phyloP scores from a whole-genome alignment of 2,329 filamentous ascomycete genomes.

The Aspergillus sp. region DNA sequence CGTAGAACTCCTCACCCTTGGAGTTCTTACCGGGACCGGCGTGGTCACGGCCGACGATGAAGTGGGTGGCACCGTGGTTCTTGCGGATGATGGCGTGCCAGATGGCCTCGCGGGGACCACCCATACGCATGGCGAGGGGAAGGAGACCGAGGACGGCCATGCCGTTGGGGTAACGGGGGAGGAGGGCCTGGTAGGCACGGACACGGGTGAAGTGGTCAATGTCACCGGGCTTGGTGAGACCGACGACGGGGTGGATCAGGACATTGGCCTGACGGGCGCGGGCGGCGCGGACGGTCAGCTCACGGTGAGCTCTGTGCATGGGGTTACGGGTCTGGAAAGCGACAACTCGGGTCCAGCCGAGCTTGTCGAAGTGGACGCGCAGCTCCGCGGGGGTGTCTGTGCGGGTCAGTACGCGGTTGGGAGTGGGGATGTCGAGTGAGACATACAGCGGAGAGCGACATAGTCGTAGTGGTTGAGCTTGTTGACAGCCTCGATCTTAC shows the following conservation, averaged over 20 bases:
- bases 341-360: slow-evolving; percentile 95
- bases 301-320: slow-evolving; percentile 98
- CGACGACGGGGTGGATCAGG: slow-evolving; percentile 97
- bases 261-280: slow-evolving; percentile 97
- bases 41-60: slow-evolving; percentile 98
- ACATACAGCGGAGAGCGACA: slow-evolving; percentile 86
- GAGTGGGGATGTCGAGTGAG: slow-evolving; percentile 6
- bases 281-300: slow-evolving; percentile 94
- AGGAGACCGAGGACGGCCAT: slow-evolving; percentile 97
- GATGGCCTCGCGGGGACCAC: slow-evolving; percentile 94
- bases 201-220: slow-evolving; percentile 99
- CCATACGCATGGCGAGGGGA: slow-evolving; percentile 98
- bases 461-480: slow-evolving; percentile 98
- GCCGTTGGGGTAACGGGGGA: slow-evolving; percentile 96
- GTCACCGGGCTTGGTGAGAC: slow-evolving; percentile 97
- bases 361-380: slow-evolving; percentile 96
- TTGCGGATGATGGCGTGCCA: slow-evolving; percentile 99
- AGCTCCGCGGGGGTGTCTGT: slow-evolving; percentile 89
- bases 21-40: slow-evolving; percentile 98
- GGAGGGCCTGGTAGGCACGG: slow-evolving; percentile 94
- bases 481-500: slow-evolving; percentile 93
- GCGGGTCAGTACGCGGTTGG: neutral
- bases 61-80: slow-evolving; percentile 98
- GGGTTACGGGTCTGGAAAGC: slow-evolving; percentile 99
- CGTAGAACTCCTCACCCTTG: slow-evolving; percentile 95